Evolutionary conservation across 257 asterid genomes (phyloP).

Genomic region (Solanum virginianum): DNA sequence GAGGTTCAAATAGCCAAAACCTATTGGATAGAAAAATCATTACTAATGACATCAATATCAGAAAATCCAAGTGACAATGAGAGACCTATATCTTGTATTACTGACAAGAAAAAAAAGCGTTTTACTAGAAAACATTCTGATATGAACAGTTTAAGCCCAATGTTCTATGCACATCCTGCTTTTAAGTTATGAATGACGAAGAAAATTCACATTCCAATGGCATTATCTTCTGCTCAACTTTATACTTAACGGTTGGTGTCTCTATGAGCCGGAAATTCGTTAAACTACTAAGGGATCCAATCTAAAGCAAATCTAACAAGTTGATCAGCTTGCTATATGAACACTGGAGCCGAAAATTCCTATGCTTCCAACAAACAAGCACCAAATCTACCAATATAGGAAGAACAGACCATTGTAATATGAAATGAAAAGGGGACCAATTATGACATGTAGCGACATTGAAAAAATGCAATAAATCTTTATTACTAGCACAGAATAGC

Average conservation of each 20-base stretch:
- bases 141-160: not conserved
- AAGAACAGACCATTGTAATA: not conserved
- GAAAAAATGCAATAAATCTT: not conserved
- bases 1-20: constrained; percentile 97
- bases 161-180: not conserved
- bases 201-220: not conserved
- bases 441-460: not conserved
- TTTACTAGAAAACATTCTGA: not conserved
- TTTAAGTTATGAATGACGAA: not conserved
- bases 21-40: constrained; percentile 26
- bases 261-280: not conserved
- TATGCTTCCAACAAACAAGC: not conserved
- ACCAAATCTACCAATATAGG: not conserved
- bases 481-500: not conserved
- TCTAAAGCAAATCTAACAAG: not conserved
- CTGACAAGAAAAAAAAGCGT: not conserved
- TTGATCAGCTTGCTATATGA: not conserved
- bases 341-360: not conserved
- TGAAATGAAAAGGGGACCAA: not conserved
- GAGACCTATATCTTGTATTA: not conserved
- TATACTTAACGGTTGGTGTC: not conserved
- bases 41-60: constrained; percentile 7
- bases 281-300: not conserved
- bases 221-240: not conserved
- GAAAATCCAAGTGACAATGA: not conserved